A percentile compares a stretch with the other conserved stretches of the same genome.
Conservation (phyloP, 2,329 filamentous ascomycete genomes). For the Hypocreales sp. region DNA sequence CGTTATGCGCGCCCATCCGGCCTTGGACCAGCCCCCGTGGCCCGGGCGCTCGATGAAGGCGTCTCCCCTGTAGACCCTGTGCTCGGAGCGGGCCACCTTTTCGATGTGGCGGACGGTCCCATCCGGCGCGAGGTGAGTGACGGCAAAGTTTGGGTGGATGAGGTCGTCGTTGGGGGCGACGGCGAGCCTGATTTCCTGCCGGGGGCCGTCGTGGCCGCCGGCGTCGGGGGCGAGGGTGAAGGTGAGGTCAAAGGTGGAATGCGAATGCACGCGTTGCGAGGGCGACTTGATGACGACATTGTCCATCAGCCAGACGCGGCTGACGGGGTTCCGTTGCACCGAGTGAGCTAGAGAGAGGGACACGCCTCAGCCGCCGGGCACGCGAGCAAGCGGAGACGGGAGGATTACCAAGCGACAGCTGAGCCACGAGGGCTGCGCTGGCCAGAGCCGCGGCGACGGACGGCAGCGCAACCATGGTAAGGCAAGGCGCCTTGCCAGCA, state of each 20-base stretch:
- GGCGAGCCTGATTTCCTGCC: constrained; percentile 59
- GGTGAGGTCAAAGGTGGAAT: constrained; percentile 71
- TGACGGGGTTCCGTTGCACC: constrained; percentile 59
- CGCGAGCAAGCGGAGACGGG: constrained; percentile 3
- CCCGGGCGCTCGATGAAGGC: constrained; percentile 52
- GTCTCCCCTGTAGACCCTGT: constrained; percentile 73
- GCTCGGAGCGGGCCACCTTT: constrained; percentile 52
- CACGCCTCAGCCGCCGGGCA: constrained; percentile 7
- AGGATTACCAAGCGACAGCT: constrained; percentile 9
- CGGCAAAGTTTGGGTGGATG: constrained; percentile 56
- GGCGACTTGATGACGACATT: constrained; percentile 64
- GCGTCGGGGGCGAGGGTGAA: too few relatives aligned
- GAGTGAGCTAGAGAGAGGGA: constrained; percentile 43
- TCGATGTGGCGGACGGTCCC: constrained; percentile 54
- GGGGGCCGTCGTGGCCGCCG: too few relatives aligned
- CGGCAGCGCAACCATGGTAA: constrained; percentile 11
- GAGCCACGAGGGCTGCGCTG: constrained; percentile 9
- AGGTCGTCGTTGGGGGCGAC: constrained; percentile 89
- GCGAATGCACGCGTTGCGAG: constrained; percentile 62
- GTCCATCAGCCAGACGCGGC: constrained; percentile 56
- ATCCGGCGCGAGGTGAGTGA: constrained; percentile 58
- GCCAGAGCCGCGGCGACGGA: constrained; percentile 9
- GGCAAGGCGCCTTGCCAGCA: constrained; percentile 2
- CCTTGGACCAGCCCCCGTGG: constrained; percentile 54
- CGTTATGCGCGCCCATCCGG: constrained; percentile 75